These are phyloP conservation scores for Pinus albicaulis DNA, from an alignment of 75 land plant genomes.

Conservation along the genomic window DNA sequence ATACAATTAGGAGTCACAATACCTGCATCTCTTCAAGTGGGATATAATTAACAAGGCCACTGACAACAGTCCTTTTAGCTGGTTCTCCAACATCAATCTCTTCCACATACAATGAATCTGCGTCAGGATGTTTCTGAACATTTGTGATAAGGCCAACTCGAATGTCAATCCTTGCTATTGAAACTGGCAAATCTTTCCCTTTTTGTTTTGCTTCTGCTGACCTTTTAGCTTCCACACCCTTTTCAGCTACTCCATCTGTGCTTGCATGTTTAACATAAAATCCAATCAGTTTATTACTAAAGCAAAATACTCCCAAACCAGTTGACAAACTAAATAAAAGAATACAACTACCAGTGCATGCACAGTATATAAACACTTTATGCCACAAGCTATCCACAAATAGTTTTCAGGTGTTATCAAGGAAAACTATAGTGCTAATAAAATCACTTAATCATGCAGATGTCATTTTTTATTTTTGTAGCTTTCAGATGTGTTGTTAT, in stretches of 20 bases:
- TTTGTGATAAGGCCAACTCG: constrained; percentile 85
- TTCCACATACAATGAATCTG: constrained; percentile 95
- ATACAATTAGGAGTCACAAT: background rate
- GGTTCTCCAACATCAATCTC: constrained; percentile 96
- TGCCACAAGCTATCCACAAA: background rate
- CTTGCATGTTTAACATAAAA: constrained; percentile 4
- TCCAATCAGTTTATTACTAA: background rate
- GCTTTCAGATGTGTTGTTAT: too few species aligned
- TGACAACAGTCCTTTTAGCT: constrained; percentile 82
- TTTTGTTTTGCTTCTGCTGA: constrained; percentile 31
- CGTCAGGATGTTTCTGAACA: constrained; percentile 91
- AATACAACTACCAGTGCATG: background rate
- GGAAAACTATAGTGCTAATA: background rate
- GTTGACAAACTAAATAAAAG: background rate
- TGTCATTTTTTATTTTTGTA: background rate
- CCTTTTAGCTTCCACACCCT: constrained; percentile 31
- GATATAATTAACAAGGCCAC: constrained; percentile 93
- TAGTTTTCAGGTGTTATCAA: background rate
- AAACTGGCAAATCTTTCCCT: constrained; percentile 42
- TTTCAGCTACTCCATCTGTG: constrained; percentile 21
- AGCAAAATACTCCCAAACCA: background rate
- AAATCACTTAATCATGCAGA: background rate
- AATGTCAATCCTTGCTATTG: constrained; percentile 77
- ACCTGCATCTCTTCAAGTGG: constrained; percentile 97
- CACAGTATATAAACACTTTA: background rate